Evolutionary conservation across 108 stramenopile genomes (phyloP).

Genomic region (Nitzschia inconspicua): DNA sequence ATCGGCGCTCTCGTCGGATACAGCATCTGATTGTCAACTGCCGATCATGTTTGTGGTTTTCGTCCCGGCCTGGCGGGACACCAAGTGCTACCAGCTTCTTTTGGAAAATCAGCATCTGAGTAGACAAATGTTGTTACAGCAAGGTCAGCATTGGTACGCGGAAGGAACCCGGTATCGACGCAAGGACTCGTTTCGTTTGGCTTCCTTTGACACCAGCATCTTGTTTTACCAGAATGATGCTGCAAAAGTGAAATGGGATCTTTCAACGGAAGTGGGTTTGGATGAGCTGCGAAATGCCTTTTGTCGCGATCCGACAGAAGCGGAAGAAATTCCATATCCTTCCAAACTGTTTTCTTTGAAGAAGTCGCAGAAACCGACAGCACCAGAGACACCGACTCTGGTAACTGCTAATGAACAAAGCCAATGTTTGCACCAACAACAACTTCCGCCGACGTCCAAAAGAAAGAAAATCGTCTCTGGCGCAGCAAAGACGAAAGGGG

Average conservation of each 20-base stretch:
- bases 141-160: slow-evolving; percentile 69
- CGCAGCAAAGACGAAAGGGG: background rate
- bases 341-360: too few relatives aligned
- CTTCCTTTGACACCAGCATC: slow-evolving; percentile 81
- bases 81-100: slow-evolving; percentile 66
- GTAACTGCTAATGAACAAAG: background rate
- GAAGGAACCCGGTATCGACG: slow-evolving; percentile 83
- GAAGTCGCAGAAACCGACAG: background rate
- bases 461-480: background rate
- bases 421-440: background rate
- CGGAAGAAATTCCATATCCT: background rate
- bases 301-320: slow-evolving; percentile 31
- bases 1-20: slow-evolving; percentile 20
- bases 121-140: slow-evolving; percentile 54
- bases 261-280: slow-evolving; percentile 28
- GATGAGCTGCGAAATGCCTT: slow-evolving; percentile 44
- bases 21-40: slow-evolving; percentile 2
- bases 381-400: background rate
- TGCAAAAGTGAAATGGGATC: slow-evolving; percentile 47
- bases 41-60: slow-evolving; percentile 87
- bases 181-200: slow-evolving; percentile 57
- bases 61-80: slow-evolving; percentile 87
- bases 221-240: slow-evolving; percentile 76
- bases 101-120: slow-evolving; percentile 33
- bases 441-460: background rate